Conservation (phyloP, 2,329 filamentous ascomycete genomes). For the Xylaria sp. region DNA sequence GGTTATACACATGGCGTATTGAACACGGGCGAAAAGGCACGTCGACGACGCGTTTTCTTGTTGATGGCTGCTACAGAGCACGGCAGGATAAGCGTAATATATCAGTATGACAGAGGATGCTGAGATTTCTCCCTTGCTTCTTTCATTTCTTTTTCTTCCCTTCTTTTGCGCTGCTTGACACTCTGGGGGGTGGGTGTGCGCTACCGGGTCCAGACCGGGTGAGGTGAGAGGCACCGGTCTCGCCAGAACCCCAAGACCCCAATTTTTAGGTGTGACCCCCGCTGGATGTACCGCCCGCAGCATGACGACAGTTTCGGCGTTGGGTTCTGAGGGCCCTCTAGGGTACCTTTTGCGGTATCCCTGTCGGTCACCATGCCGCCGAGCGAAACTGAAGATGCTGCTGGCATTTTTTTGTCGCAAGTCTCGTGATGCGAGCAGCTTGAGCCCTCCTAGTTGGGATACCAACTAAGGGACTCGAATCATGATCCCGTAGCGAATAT, state of each 20-base stretch:
- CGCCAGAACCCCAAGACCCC: neutral
- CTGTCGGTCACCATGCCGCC: slow-evolving; percentile 58
- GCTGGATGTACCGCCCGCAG: slow-evolving; percentile 57
- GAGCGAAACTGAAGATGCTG: slow-evolving; percentile 63
- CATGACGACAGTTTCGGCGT: slow-evolving; percentile 54
- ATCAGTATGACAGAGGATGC: slow-evolving; percentile 58
- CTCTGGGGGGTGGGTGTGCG: slow-evolving; percentile 26
- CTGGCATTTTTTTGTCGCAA: slow-evolving; percentile 59
- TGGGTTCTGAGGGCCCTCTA: slow-evolving; percentile 38
- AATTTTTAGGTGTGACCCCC: slow-evolving; percentile 52
- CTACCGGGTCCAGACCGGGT: neutral
- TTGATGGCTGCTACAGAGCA: slow-evolving; percentile 43
- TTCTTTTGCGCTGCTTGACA: neutral
- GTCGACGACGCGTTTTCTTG: slow-evolving; percentile 49
- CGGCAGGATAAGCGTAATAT: slow-evolving; percentile 56
- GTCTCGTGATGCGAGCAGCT: slow-evolving; percentile 37
- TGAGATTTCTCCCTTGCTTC: slow-evolving; percentile 36
- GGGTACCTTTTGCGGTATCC: slow-evolving; percentile 40
- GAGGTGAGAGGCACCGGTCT: slow-evolving; percentile 14
- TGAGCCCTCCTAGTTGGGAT: neutral
- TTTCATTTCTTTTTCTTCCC: neutral
- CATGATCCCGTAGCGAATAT: slow-evolving; percentile 57
- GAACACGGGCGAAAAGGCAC: slow-evolving; percentile 63
- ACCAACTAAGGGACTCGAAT: slow-evolving; percentile 50
- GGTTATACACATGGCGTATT: slow-evolving; percentile 55